Percentiles rank a stretch among this genome's conserved stretches.
Evolutionary conservation across 1,284 basidiomycete genomes (phyloP).

Genomic region (Sparassis latifolia): DNA sequence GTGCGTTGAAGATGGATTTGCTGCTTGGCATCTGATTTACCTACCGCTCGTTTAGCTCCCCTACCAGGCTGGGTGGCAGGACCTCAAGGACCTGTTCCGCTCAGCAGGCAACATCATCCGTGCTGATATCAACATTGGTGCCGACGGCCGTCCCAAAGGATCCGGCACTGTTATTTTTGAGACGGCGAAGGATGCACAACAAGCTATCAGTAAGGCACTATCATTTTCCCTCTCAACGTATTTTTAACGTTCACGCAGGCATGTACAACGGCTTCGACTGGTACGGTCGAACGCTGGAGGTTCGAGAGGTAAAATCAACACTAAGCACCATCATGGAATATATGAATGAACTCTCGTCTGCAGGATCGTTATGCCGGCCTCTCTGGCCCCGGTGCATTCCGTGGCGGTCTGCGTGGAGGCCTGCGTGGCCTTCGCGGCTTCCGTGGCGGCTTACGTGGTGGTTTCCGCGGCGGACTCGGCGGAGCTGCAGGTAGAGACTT

Average conservation of each 20-base stretch:
- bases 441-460: conserved; percentile 43
- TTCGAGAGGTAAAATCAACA: conserved; percentile 65
- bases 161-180: conserved; percentile 95
- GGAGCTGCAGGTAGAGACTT: conserved; percentile 60
- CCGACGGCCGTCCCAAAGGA: conserved; percentile 90
- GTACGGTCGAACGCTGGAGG: conserved; percentile 89
- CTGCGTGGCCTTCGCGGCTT: conserved; percentile 45
- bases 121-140: conserved; percentile 89
- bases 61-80: conserved; percentile 96
- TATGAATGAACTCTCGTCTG: not conserved
- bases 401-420: conserved; percentile 55
- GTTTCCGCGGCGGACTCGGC: conserved; percentile 43
- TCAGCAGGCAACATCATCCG: conserved; percentile 90
- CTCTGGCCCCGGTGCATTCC: conserved; percentile 58
- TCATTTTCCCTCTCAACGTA: not conserved
- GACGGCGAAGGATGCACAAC: conserved; percentile 82
- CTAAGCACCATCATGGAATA: not conserved
- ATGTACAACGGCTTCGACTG: conserved; percentile 96
- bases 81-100: conserved; percentile 95
- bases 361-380: conserved; percentile 87
- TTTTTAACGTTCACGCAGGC: conserved; percentile 34
- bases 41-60: conserved; percentile 56
- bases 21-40: not conserved
- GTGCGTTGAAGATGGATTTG: conserved; percentile 37
- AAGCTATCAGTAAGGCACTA: conserved; percentile 74